Conservation (phyloP, 495 filamentous ascomycete species). For the Talaromyces nanjingensis region DNA sequence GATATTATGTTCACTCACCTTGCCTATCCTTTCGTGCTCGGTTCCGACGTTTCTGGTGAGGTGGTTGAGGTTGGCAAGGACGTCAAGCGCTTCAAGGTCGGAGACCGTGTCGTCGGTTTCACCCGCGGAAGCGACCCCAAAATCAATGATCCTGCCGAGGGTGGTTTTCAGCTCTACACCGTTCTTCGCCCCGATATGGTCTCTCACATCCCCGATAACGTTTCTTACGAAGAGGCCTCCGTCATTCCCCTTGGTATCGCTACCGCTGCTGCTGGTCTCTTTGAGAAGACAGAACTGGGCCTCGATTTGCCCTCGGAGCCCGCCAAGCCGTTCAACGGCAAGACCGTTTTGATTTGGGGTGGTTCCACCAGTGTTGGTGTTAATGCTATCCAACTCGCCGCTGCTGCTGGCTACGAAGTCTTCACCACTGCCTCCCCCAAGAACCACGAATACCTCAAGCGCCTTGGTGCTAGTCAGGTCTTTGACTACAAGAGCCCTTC, state of each 20-base stretch:
- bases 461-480: constrained; percentile 33
- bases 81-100: constrained; percentile 28
- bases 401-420: constrained; percentile 32
- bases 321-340: constrained; percentile 6
- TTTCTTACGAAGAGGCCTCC: constrained; percentile 32
- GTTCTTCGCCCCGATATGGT: constrained; percentile 19
- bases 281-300: constrained; percentile 4
- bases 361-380: constrained; percentile 38
- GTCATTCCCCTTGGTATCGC: constrained; percentile 31
- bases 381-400: constrained; percentile 34
- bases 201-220: constrained; percentile 25
- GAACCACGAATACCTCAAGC: constrained; percentile 36
- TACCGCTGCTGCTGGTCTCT: constrained; percentile 22
- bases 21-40: constrained; percentile 35
- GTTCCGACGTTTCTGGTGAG: constrained; percentile 35
- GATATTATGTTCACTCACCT: constrained; percentile 16
- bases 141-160: constrained; percentile 24
- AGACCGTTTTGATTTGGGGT: constrained; percentile 39
- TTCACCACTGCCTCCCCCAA: constrained; percentile 39
- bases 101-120: constrained; percentile 37
- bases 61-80: constrained; percentile 28
- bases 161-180: constrained; percentile 32
- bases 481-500: constrained; percentile 37
- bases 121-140: constrained; percentile 5
- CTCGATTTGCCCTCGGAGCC: constrained; percentile 10